A percentile compares a stretch with the other conserved stretches of the same genome.
phyloP scores from a whole-genome alignment of 1,284 basidiomycete genomes.

The Apiotrichum gracile region DNA sequence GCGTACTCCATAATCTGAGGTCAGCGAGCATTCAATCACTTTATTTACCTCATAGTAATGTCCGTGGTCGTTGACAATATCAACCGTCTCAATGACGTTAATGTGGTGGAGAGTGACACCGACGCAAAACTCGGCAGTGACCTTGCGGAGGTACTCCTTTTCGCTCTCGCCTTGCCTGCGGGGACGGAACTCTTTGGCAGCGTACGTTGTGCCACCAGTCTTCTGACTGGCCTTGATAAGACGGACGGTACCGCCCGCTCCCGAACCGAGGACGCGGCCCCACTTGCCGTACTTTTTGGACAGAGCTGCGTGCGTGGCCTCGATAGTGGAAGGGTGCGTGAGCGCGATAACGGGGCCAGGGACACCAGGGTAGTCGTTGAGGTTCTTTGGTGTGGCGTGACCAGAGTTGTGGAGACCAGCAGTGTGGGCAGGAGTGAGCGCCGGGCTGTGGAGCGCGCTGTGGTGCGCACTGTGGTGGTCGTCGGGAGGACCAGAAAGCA shows the following conservation, averaged over 20 bases:
- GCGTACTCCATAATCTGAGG: conserved; percentile 96
- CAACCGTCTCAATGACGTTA: conserved; percentile 97
- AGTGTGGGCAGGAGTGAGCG: conserved; percentile 5
- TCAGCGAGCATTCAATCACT: neutral
- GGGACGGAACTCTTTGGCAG: conserved; percentile 95
- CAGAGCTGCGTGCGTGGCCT: conserved; percentile 83
- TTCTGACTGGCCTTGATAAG: conserved; percentile 83
- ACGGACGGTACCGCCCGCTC: conserved; percentile 94
- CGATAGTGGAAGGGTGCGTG: conserved; percentile 54
- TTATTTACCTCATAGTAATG: conserved; percentile 88
- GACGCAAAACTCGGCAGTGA: conserved; percentile 97
- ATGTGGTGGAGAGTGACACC: conserved; percentile 90
- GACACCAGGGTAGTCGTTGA: conserved; percentile 41
- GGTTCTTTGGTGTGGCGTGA: conserved; percentile 38
- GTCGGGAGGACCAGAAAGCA: conserved; percentile 20
- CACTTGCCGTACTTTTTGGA: conserved; percentile 99
- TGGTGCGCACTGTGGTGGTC: too few relatives aligned
- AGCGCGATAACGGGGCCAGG: conserved; percentile 42
- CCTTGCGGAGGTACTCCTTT: conserved; percentile 98
- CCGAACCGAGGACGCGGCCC: conserved; percentile 90
- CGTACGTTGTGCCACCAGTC: conserved; percentile 75
- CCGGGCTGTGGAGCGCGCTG: neutral
- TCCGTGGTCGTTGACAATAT: conserved; percentile 96
- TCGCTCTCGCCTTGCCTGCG: conserved; percentile 80
- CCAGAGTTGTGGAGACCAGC: conserved; percentile 18